Percentiles rank a stretch among this genome's conserved stretches.
These are phyloP conservation scores for Bacterosira constricta DNA, from an alignment of 108 stramenopile genomes.

Conservation along the genomic window DNA sequence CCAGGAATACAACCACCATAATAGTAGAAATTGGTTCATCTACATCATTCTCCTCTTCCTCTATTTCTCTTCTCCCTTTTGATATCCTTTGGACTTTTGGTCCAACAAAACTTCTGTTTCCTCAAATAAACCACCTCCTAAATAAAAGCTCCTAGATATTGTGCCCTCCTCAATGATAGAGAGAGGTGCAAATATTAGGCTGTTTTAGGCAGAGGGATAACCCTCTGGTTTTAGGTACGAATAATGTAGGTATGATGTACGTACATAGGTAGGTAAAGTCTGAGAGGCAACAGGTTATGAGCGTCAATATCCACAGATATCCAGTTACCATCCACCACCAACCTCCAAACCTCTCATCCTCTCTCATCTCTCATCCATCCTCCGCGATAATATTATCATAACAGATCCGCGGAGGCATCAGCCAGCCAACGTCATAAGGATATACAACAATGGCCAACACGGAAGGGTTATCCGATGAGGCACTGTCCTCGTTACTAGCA, in stretches of 20 bases:
- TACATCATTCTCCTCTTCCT: background rate
- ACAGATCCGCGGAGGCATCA: background rate
- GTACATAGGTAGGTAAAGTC: background rate
- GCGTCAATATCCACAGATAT: no score
- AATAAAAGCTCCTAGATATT: no score
- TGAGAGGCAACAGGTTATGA: background rate
- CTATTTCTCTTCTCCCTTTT: background rate
- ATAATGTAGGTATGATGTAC: background rate
- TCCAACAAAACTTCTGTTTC: no score
- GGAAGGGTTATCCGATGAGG: conserved; percentile 76
- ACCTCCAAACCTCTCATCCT: no score
- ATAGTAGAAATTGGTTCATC: background rate
- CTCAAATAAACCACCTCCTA: no score
- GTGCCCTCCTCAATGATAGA: no score
- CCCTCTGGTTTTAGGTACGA: background rate
- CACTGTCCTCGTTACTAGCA: conserved; percentile 56
- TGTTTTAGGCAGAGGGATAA: no score
- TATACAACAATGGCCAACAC: conserved; percentile 79
- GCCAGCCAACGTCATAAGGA: no score
- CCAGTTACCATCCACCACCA: background rate
- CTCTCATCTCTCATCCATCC: no score
- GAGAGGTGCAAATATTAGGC: no score
- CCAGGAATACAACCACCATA: no score
- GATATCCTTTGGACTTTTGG: background rate
- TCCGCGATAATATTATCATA: background rate